Conservation (phyloP, 768 basidiomycete species). For the Pleurotus eryngii region DNA sequence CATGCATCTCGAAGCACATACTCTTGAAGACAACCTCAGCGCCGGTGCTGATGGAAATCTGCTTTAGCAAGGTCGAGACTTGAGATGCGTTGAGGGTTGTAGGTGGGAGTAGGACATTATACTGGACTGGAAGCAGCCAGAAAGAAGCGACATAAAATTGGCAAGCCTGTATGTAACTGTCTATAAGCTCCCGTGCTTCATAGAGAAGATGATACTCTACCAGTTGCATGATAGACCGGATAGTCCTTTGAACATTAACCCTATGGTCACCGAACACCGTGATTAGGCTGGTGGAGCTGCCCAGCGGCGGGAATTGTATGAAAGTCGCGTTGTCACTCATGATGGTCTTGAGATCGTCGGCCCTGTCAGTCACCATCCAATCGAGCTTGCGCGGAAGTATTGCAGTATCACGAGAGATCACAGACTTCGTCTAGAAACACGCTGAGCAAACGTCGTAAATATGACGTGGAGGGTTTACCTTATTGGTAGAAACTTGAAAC, state of each 20-base stretch:
- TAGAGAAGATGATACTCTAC: conserved; percentile 46
- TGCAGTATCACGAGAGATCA: conserved; percentile 90
- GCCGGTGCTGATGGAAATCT: conserved; percentile 81
- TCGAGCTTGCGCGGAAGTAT: conserved; percentile 96
- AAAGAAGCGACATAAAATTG: conserved; percentile 96
- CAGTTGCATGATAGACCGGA: conserved; percentile 91
- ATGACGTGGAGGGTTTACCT: conserved; percentile 44
- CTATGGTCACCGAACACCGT: conserved; percentile 92
- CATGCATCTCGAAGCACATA: conserved; percentile 97
- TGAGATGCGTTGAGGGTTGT: conserved; percentile 77
- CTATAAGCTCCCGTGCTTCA: not conserved
- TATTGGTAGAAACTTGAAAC: conserved; percentile 79
- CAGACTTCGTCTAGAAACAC: conserved; percentile 67
- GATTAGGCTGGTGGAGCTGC: conserved; percentile 89
- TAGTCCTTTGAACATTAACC: conserved; percentile 92
- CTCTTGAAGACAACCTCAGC: conserved; percentile 96
- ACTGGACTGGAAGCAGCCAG: conserved; percentile 92
- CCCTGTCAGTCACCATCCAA: conserved; percentile 97
- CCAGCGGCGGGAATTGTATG: conserved; percentile 89
- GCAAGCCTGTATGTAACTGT: conserved; percentile 59
- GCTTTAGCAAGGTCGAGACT: conserved; percentile 80
- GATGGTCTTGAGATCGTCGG: conserved; percentile 86
- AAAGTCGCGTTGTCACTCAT: conserved; percentile 98
- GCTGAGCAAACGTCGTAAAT: conserved; percentile 3
- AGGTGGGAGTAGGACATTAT: conserved; percentile 87